Percentiles rank a stretch among this genome's conserved stretches.
These are phyloP conservation scores for Penicillium argentinense DNA, from an alignment of 495 filamentous ascomycete genomes.

Conservation along the genomic window DNA sequence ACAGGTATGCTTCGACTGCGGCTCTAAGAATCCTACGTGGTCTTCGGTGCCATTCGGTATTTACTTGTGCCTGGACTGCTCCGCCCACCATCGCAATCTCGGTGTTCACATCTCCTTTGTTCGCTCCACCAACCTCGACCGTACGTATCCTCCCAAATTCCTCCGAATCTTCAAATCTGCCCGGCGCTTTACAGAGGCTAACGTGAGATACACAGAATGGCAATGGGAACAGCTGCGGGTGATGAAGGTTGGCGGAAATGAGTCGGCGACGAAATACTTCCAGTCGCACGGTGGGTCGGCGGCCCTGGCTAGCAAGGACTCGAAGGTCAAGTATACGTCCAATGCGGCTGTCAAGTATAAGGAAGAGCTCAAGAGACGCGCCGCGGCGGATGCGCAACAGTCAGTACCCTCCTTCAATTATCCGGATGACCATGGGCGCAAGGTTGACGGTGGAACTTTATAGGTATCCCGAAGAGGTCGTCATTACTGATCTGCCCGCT, in stretches of 20 bases:
- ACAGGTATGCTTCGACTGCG: constrained; percentile 96
- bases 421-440: constrained; percentile 2
- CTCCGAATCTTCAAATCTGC: not conserved
- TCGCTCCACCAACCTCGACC: constrained; percentile 94
- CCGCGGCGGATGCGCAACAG: constrained; percentile 77
- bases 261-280: constrained; percentile 97
- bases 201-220: constrained; percentile 68
- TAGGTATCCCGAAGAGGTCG: constrained; percentile 84
- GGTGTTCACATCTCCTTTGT: constrained; percentile 98
- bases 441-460: constrained; percentile 19
- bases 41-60: constrained; percentile 96
- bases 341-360: constrained; percentile 92
- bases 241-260: constrained; percentile 99
- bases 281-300: constrained; percentile 92
- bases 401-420: constrained; percentile 35
- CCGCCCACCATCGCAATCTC: constrained; percentile 85
- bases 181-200: constrained; percentile 9
- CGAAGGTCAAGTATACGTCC: constrained; percentile 94
- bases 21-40: constrained; percentile 96
- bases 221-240: constrained; percentile 96
- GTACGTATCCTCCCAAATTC: constrained; percentile 56
- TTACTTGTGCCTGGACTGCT: constrained; percentile 97
- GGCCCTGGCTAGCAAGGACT: constrained; percentile 91
- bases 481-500: constrained; percentile 72
- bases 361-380: constrained; percentile 84